Evolutionary conservation across 306 rosid species (phyloP), one percentile per base, ranked within the genome.

Genomic region (Medicago ruthenica): DNA sequence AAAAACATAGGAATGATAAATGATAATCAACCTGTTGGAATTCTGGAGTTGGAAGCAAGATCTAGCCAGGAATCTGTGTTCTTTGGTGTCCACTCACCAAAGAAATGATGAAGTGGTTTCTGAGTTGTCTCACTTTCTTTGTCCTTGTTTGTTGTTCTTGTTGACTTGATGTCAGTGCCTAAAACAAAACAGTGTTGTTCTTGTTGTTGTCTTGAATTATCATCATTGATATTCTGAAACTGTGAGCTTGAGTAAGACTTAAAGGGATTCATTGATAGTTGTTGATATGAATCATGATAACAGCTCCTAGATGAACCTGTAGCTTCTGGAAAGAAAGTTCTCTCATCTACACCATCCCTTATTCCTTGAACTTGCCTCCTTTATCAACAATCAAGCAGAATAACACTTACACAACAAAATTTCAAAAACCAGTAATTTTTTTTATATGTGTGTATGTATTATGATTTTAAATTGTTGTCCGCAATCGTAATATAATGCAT

Each of bases 61-160:
- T 96, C 99, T 60, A 96, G 96, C 99, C 98, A 96, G 60, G 97
- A 88, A 70, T 92, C 97, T 16, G 98, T 76, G 89, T 81, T 86
- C 89, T 96, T 96, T 68, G 89, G 85, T 59, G 97, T 87, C 92
- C 99, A 96, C 50, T 92, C 99, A 13, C 89, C 93, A 86, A 96
- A 92, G 89, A 96, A 96, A 62, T 91, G 99, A 77, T 89, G 99
- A 66, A 96, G 92, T 51, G 97, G 93, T 85, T 86, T 96, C 42
- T 89, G 93, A 66, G 67, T 48, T 18, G 90, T 84, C 71, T 90
- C 97, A 70, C 81, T 55, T 37, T 90, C 89, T 80, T 87, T 83
- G 73, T 84, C 96, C 83, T 89, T 85, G 74, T 89, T 85, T 67
- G 47, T 71, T 74, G 83, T 64, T 55, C 83, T 88, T 45, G 87